Evolutionary conservation across 129 eudicot genomes (phyloP).

Genomic region (Flaveria ramosissima): DNA sequence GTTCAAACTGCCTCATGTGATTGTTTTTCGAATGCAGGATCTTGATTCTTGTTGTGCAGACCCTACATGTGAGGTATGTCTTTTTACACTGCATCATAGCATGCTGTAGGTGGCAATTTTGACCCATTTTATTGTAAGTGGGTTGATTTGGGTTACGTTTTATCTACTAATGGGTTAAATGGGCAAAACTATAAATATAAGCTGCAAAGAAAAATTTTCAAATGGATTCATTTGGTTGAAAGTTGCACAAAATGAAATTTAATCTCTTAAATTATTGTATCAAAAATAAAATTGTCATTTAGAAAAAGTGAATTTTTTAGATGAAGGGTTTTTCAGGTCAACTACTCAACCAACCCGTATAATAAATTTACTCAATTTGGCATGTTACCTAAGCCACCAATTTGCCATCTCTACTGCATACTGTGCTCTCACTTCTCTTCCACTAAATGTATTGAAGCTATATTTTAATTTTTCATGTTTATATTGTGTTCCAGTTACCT

Average conservation of each 20-base stretch:
- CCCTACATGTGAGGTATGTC: constrained; percentile 65
- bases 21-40: constrained; percentile 53
- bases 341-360: background rate
- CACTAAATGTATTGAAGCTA: constrained; percentile 14
- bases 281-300: background rate
- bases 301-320: background rate
- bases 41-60: constrained; percentile 73
- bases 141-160: background rate
- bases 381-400: background rate
- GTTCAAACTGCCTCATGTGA: constrained; percentile 23
- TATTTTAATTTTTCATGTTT: background rate
- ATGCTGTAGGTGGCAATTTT: background rate
- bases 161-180: background rate
- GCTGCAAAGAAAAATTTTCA: background rate
- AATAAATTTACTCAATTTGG: background rate
- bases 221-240: background rate
- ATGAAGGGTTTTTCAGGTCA: background rate
- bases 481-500: constrained; percentile 54
- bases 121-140: background rate
- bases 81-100: constrained; percentile 15
- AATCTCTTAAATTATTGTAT: background rate
- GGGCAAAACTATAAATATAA: background rate
- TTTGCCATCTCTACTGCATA: constrained; percentile 10
- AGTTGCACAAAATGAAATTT: background rate
- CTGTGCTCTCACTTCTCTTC: constrained; percentile 3